Percentiles rank a stretch among this genome's conserved stretches.
Evolutionary conservation across 225 moss, liverwort and hornwort genomes (phyloP).

Genomic region (Bryum argenteum): DNA sequence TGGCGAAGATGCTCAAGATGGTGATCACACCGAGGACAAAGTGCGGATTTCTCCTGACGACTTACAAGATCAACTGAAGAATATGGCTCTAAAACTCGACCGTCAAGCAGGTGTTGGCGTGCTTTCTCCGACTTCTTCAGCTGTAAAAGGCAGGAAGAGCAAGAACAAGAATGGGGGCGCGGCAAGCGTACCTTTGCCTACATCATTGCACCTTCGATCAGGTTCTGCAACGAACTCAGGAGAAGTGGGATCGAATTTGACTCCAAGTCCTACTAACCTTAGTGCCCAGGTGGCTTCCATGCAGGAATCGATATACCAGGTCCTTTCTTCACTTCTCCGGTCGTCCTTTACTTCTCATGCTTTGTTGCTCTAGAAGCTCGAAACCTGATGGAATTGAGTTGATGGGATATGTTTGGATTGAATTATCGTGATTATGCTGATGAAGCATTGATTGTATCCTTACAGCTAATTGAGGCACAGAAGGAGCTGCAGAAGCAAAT

Average conservation of each 20-base stretch:
- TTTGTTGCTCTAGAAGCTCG: slow-evolving; percentile 12
- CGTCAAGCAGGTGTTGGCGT: slow-evolving; percentile 48
- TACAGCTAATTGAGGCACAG: slow-evolving; percentile 78
- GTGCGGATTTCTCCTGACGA: slow-evolving; percentile 61
- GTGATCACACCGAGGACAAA: slow-evolving; percentile 52
- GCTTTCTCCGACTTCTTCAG: slow-evolving; percentile 67
- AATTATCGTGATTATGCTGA: slow-evolving; percentile 22
- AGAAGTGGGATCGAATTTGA: slow-evolving; percentile 60
- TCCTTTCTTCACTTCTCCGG: slow-evolving; percentile 21
- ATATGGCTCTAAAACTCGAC: slow-evolving; percentile 59
- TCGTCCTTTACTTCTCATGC: neutral
- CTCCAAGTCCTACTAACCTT: slow-evolving; percentile 41
- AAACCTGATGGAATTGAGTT: neutral
- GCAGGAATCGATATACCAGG: slow-evolving; percentile 69
- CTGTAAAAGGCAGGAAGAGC: slow-evolving; percentile 81
- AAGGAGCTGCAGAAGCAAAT: slow-evolving; percentile 93
- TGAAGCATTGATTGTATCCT: slow-evolving; percentile 25
- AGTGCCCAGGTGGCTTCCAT: slow-evolving; percentile 66
- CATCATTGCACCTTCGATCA: slow-evolving; percentile 47
- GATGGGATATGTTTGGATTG: neutral
- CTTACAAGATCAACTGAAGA: slow-evolving; percentile 63
- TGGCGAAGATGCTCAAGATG: slow-evolving; percentile 56
- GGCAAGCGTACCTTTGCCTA: slow-evolving; percentile 40
- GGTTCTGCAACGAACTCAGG: slow-evolving; percentile 40
- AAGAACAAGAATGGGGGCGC: slow-evolving; percentile 79